Percentiles rank a stretch among this genome's conserved stretches.
Evolutionary conservation across 192 early-diverging fungal genomes (phyloP).

Genomic region (Umbelopsis isabellina): DNA sequence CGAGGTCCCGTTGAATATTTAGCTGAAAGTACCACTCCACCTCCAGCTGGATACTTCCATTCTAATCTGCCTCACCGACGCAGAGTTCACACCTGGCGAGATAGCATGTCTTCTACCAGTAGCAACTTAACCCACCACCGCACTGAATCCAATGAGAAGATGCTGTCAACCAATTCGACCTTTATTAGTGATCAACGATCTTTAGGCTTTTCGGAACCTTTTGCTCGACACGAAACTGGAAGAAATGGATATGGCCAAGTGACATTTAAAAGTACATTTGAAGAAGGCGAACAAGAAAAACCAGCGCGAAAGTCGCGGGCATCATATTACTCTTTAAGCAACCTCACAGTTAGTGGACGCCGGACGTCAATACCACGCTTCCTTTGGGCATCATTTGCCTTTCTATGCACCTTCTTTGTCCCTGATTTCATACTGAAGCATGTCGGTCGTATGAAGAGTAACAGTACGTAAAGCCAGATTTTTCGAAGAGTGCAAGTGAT

Average conservation of each 20-base stretch:
- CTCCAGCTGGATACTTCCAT: constrained; percentile 16
- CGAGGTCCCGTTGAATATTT: neutral
- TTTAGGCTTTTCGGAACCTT: neutral
- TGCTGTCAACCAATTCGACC: constrained; percentile 8
- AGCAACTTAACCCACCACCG: constrained; percentile 12
- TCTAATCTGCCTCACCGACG: constrained; percentile 5
- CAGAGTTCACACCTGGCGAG: constrained; percentile 10
- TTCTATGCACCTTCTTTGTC: constrained; percentile 28
- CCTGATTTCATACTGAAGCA: constrained; percentile 26
- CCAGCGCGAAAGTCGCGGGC: neutral
- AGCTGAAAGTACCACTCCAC: neutral
- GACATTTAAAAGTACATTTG: neutral
- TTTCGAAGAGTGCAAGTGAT: neutral
- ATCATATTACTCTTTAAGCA: constrained; percentile 8
- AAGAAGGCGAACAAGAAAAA: neutral
- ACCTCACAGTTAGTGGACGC: neutral
- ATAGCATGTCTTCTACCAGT: constrained; percentile 14
- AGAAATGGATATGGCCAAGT: constrained; percentile 8
- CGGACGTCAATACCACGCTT: constrained; percentile 14
- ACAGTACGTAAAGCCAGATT: constrained; percentile 23
- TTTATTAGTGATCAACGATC: neutral
- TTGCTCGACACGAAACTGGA: neutral
- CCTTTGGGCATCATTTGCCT: constrained; percentile 31
- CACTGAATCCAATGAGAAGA: constrained; percentile 12
- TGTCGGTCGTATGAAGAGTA: constrained; percentile 26